Evolutionary conservation across 148 eudicot genomes (phyloP).

Genomic region (Heliosperma pusillum): DNA sequence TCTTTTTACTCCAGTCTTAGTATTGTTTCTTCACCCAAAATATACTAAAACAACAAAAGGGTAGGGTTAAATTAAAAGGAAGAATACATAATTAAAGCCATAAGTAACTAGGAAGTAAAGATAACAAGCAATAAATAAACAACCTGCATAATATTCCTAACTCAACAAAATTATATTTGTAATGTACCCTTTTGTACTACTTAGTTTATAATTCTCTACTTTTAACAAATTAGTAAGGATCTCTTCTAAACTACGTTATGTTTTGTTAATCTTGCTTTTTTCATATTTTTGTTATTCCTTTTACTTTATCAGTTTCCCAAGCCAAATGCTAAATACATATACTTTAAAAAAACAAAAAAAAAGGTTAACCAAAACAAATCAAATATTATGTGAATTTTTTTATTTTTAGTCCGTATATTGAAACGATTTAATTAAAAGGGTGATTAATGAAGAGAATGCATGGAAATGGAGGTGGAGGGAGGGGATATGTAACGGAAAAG

Average conservation of each 20-base stretch:
- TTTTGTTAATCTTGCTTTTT: slow-evolving; percentile 4
- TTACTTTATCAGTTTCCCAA: background rate
- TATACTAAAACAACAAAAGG: background rate
- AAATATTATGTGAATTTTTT: too few relatives aligned
- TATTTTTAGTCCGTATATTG: background rate
- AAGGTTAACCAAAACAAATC: too few relatives aligned
- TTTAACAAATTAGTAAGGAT: slow-evolving; percentile 13
- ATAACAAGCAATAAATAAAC: slow-evolving; percentile 12
- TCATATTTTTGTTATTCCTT: too few relatives aligned
- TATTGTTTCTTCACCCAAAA: background rate
- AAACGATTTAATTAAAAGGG: background rate
- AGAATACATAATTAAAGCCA: slow-evolving; percentile 14
- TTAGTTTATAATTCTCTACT: background rate
- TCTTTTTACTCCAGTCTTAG: background rate
- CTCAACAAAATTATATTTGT: background rate
- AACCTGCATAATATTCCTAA: slow-evolving; percentile 15
- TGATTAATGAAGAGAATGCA: background rate
- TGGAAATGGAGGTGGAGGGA: background rate
- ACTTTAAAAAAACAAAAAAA: too few relatives aligned
- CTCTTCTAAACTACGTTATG: slow-evolving; percentile 21
- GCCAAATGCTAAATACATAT: background rate
- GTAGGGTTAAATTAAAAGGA: background rate
- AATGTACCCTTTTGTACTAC: background rate
- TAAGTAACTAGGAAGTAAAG: slow-evolving; percentile 28
- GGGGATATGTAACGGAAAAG: background rate